Evolutionary conservation across 2,329 filamentous ascomycete species (phyloP).

Genomic region (Cladosporium cucumerinum): DNA sequence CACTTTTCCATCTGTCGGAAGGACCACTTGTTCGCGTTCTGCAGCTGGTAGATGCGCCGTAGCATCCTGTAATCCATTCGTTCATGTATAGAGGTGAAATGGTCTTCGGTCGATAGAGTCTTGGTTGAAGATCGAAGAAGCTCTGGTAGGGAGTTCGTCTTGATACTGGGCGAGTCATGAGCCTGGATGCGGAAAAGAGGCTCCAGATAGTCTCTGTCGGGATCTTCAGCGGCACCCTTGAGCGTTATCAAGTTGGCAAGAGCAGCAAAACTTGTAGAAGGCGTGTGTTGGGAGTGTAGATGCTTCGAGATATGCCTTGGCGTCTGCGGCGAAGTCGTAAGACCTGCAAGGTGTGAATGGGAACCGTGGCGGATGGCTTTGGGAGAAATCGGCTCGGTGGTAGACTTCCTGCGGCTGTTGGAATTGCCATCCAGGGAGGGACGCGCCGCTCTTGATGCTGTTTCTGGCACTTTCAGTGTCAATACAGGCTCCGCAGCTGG

Average conservation of each 20-base stretch:
- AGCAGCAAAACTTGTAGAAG: constrained; percentile 12
- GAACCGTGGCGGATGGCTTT: constrained; percentile 7
- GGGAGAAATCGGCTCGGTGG: constrained; percentile 2
- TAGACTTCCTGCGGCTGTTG: neutral
- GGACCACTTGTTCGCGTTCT: constrained; percentile 90
- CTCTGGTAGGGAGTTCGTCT: constrained; percentile 58
- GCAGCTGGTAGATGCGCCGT: constrained; percentile 81
- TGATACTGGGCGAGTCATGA: constrained; percentile 51
- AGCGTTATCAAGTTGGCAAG: constrained; percentile 37
- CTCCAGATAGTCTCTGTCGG: constrained; percentile 58
- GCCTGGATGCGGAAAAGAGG: constrained; percentile 58
- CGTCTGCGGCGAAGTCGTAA: neutral
- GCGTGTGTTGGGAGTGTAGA: neutral
- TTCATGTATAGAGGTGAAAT: constrained; percentile 78
- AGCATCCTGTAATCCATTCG: constrained; percentile 84
- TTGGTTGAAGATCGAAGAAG: constrained; percentile 82
- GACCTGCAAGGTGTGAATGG: neutral
- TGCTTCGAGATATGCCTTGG: neutral
- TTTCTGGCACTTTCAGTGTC: neutral
- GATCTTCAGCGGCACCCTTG: constrained; percentile 46
- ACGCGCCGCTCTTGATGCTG: neutral
- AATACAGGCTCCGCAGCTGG: neutral
- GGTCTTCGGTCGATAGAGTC: constrained; percentile 80
- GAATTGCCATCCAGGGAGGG: neutral
- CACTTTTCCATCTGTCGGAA: constrained; percentile 82